Percentiles rank a stretch among this genome's conserved stretches.
Conservation (phyloP, 2,329 filamentous ascomycete species). For the Cytospora paraplurivora region DNA sequence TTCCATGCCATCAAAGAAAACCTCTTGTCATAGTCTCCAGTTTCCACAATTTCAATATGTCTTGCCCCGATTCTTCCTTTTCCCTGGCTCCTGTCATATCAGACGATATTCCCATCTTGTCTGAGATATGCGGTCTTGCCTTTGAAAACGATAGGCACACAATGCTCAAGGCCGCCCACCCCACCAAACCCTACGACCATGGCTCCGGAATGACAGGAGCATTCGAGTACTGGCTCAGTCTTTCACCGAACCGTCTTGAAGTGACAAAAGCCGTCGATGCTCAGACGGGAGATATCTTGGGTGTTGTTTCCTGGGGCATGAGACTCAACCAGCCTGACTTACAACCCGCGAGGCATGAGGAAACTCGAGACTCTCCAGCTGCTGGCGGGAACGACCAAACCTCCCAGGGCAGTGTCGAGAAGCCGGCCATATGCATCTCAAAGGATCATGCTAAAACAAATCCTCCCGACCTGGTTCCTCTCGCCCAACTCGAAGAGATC, state of each 20-base stretch:
- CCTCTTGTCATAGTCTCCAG: neutral
- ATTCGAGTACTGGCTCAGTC: constrained; percentile 32
- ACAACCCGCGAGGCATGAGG: neutral
- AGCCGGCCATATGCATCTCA: neutral
- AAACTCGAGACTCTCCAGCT: neutral
- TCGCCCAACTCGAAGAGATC: constrained; percentile 37
- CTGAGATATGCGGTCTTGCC: constrained; percentile 36
- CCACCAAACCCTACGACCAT: constrained; percentile 37
- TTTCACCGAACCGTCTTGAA: constrained; percentile 31
- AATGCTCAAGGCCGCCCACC: constrained; percentile 37
- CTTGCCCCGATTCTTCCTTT: constrained; percentile 2
- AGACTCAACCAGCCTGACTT: constrained; percentile 32
- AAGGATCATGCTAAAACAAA: neutral
- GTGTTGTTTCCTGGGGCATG: constrained; percentile 41
- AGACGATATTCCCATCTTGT: constrained; percentile 38
- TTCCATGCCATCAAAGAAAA: neutral
- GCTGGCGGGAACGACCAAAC: neutral
- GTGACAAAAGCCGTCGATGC: constrained; percentile 40
- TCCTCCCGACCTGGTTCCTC: constrained; percentile 29
- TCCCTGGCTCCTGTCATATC: constrained; percentile 19
- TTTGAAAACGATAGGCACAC: constrained; percentile 40
- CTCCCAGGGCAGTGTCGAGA: too few relatives aligned
- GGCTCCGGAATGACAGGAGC: constrained; percentile 32
- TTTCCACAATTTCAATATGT: neutral
- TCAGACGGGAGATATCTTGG: constrained; percentile 35